Conservation (phyloP, 495 filamentous ascomycete genomes). For the Aspergillus bertholletiae region DNA sequence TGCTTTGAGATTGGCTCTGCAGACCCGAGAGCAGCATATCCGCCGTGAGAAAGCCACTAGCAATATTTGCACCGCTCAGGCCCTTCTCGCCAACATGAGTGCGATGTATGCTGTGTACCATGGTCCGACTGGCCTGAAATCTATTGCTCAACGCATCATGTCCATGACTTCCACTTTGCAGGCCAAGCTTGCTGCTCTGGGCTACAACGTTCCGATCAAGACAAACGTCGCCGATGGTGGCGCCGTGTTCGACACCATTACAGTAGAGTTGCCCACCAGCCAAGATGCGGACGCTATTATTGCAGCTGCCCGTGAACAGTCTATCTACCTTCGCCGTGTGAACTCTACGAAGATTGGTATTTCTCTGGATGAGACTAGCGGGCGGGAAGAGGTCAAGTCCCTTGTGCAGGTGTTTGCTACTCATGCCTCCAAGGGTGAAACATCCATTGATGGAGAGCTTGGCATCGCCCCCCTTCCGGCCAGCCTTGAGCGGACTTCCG, state of each 20-base stretch:
- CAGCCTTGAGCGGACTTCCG: slow-evolving; percentile 64
- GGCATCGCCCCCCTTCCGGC: slow-evolving; percentile 52
- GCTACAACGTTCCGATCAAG: slow-evolving; percentile 57
- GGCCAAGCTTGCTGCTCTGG: slow-evolving; percentile 60
- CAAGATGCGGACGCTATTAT: slow-evolving; percentile 49
- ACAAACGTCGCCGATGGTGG: slow-evolving; percentile 50
- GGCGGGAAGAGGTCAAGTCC: slow-evolving; percentile 55
- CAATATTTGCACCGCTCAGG: slow-evolving; percentile 98
- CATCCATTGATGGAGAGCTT: slow-evolving; percentile 43
- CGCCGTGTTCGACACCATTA: slow-evolving; percentile 76
- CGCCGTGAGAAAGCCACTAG: slow-evolving; percentile 96
- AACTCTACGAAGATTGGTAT: slow-evolving; percentile 59
- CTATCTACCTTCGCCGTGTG: slow-evolving; percentile 64
- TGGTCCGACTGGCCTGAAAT: slow-evolving; percentile 78
- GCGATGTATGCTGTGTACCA: slow-evolving; percentile 98
- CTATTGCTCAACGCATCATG: slow-evolving; percentile 77
- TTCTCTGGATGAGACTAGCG: slow-evolving; percentile 71
- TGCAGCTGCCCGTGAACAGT: slow-evolving; percentile 44
- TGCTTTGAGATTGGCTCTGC: slow-evolving; percentile 84
- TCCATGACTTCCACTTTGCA: slow-evolving; percentile 68
- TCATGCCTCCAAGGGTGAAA: slow-evolving; percentile 31
- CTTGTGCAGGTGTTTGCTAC: slow-evolving; percentile 58
- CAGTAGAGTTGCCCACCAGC: slow-evolving; percentile 54
- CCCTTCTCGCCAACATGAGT: slow-evolving; percentile 93
- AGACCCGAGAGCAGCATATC: slow-evolving; percentile 97